A percentile compares a stretch with the other conserved stretches of the same genome.
These are phyloP conservation scores for Chaetomium sp. DNA, from an alignment of 2,329 filamentous ascomycete genomes.

Conservation along the genomic window DNA sequence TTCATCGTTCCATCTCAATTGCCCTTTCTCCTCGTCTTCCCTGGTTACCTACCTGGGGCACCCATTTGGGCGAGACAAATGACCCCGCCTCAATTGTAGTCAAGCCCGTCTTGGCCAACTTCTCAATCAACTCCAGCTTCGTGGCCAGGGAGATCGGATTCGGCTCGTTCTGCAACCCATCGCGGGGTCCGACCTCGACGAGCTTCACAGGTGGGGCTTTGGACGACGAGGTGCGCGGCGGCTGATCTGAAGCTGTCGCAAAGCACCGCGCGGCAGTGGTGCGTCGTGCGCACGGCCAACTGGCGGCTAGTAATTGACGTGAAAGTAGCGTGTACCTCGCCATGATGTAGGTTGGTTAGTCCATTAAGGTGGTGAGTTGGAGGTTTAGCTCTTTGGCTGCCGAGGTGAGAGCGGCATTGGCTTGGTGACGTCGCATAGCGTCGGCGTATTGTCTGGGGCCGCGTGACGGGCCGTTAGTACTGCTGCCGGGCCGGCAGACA, in stretches of 20 bases:
- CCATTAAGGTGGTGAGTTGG: slow-evolving; percentile 1
- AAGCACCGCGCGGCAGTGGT: slow-evolving; percentile 4
- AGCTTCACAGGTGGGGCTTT: slow-evolving; percentile 50
- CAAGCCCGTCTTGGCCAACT: slow-evolving; percentile 62
- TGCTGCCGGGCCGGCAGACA: too few species aligned
- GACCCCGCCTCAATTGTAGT: slow-evolving; percentile 72
- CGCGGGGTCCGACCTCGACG: slow-evolving; percentile 77
- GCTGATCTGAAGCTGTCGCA: slow-evolving; percentile 14
- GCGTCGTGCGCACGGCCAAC: slow-evolving; percentile 6
- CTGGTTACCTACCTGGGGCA: slow-evolving; percentile 57
- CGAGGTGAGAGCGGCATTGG: background rate
- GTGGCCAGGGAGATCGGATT: slow-evolving; percentile 60
- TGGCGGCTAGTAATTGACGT: slow-evolving; percentile 8
- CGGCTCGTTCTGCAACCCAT: slow-evolving; percentile 85
- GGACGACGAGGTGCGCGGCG: slow-evolving; percentile 14
- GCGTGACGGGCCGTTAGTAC: background rate
- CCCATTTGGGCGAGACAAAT: slow-evolving; percentile 78
- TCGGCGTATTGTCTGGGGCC: slow-evolving; percentile 11
- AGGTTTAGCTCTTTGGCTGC: background rate
- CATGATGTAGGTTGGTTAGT: slow-evolving; percentile 16
- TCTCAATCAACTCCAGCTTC: slow-evolving; percentile 70
- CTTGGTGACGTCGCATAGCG: slow-evolving; percentile 22
- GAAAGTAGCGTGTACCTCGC: slow-evolving; percentile 20
- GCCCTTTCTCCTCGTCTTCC: too few species aligned
- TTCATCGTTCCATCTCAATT: too few species aligned